A percentile compares a stretch with the other conserved stretches of the same genome.
Evolutionary conservation across 2,329 filamentous ascomycete genomes (phyloP).

Genomic region (Apiospora marii): DNA sequence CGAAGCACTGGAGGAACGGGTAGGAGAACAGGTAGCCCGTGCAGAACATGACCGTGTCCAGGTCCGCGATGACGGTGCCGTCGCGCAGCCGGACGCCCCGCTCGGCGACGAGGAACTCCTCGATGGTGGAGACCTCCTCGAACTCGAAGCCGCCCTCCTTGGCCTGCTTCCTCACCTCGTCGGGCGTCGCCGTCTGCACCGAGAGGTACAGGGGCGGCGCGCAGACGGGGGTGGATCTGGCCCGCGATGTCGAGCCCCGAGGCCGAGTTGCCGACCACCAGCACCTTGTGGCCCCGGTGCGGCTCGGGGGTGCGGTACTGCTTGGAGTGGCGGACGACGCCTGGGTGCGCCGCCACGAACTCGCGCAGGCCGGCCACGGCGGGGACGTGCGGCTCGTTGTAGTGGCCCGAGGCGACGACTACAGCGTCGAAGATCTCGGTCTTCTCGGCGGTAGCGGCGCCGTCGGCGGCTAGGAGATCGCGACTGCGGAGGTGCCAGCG

Average conservation of each 20-base stretch:
- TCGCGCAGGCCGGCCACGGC: slow-evolving; percentile 63
- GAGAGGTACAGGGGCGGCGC: slow-evolving; percentile 69
- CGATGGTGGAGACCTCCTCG: slow-evolving; percentile 65
- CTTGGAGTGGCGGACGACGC: slow-evolving; percentile 77
- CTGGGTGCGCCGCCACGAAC: slow-evolving; percentile 68
- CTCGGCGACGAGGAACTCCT: slow-evolving; percentile 59
- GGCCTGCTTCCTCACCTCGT: slow-evolving; percentile 35
- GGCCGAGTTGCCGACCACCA: slow-evolving; percentile 85
- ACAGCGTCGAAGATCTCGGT: slow-evolving; percentile 74
- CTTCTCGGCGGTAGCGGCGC: slow-evolving; percentile 31
- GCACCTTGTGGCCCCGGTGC: slow-evolving; percentile 75
- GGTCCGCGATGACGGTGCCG: slow-evolving; percentile 66
- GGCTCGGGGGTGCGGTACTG: slow-evolving; percentile 73
- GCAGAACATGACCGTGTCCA: slow-evolving; percentile 85
- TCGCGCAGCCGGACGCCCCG: slow-evolving; percentile 71
- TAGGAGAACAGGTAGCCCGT: slow-evolving; percentile 90
- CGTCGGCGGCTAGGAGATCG: slow-evolving; percentile 53
- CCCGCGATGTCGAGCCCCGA: slow-evolving; percentile 84
- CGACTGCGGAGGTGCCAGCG: slow-evolving; percentile 69
- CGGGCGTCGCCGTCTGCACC: slow-evolving; percentile 59
- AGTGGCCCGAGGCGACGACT: slow-evolving; percentile 79
- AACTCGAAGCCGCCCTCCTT: slow-evolving; percentile 55
- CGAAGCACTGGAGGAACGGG: slow-evolving; percentile 68
- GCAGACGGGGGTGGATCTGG: slow-evolving; percentile 73
- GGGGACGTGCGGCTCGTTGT: slow-evolving; percentile 73